Conservation (phyloP, 768 basidiomycete species). For the Tulasnella sp. region DNA sequence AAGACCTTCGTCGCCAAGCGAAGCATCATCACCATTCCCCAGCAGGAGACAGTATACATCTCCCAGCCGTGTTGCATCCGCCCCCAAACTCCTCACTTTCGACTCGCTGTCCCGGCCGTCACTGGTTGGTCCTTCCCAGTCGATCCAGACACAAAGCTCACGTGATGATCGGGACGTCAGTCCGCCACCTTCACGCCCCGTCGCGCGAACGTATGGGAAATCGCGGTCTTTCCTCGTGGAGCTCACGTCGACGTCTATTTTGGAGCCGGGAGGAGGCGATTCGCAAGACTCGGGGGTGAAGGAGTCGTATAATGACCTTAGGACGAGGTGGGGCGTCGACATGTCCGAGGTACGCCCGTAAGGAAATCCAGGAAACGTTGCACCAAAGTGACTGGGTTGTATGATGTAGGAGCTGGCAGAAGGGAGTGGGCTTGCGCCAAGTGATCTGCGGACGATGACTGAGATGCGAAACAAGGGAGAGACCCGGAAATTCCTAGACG, state of each 20-base stretch:
- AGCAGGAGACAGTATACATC: slow-evolving; percentile 16
- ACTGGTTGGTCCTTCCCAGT: not conserved
- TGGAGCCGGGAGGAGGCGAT: slow-evolving; percentile 33
- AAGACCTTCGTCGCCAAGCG: slow-evolving; percentile 4
- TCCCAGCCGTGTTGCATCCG: slow-evolving; percentile 23
- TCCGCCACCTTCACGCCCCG: slow-evolving; percentile 1
- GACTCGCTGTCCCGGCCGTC: slow-evolving; percentile 1
- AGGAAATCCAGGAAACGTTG: too few relatives aligned
- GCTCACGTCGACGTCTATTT: slow-evolving; percentile 24
- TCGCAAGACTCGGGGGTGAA: slow-evolving; percentile 34
- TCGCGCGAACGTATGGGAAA: slow-evolving; percentile 9
- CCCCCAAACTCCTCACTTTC: not conserved
- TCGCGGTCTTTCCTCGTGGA: slow-evolving; percentile 12
- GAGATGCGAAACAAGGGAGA: slow-evolving; percentile 75
- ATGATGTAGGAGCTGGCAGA: slow-evolving; percentile 10
- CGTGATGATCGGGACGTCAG: not conserved
- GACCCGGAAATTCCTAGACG: slow-evolving; percentile 66
- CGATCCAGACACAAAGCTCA: slow-evolving; percentile 17
- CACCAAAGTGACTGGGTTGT: not conserved
- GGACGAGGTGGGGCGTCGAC: slow-evolving; percentile 73
- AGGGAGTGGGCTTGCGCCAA: slow-evolving; percentile 8
- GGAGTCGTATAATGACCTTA: slow-evolving; percentile 68
- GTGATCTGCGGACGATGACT: slow-evolving; percentile 37
- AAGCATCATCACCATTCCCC: slow-evolving; percentile 17
- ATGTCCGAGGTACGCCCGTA: slow-evolving; percentile 44